Evolutionary conservation across 129 eudicot genomes (phyloP).

Genomic region (Centella asiatica): DNA sequence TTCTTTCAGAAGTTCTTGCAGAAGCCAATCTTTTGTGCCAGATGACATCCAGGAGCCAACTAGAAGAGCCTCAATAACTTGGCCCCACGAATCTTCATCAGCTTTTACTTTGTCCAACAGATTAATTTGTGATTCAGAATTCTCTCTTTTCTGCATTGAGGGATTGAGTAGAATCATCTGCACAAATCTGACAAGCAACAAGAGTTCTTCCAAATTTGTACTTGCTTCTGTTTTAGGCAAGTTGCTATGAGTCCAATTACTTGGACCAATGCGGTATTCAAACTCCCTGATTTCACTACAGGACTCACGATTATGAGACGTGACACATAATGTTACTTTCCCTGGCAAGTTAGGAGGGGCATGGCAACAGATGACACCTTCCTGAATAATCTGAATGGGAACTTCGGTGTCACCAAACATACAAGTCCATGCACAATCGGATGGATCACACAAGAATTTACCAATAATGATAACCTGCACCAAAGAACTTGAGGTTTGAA

Average conservation of each 20-base stretch:
- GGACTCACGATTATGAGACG: conserved; percentile 74
- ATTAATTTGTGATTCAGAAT: conserved; percentile 22
- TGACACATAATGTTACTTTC: conserved; percentile 61
- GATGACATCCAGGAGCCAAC: conserved; percentile 52
- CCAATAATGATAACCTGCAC: conserved; percentile 82
- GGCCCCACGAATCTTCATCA: conserved; percentile 64
- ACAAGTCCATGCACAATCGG: conserved; percentile 57
- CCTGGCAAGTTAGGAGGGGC: conserved; percentile 74
- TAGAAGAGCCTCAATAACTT: conserved; percentile 54
- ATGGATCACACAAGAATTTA: conserved; percentile 50
- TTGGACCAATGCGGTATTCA: conserved; percentile 56
- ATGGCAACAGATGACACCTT: conserved; percentile 75
- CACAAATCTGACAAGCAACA: conserved; percentile 68
- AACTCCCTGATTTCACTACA: conserved; percentile 91
- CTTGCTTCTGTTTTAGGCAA: conserved; percentile 30
- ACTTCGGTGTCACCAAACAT: conserved; percentile 95
- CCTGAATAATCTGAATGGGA: conserved; percentile 69
- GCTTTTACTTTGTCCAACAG: conserved; percentile 30
- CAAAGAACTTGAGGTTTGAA: conserved; percentile 13
- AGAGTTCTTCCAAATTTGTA: conserved; percentile 55
- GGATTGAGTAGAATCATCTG: conserved; percentile 50
- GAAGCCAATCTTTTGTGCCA: conserved; percentile 58
- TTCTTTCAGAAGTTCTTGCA: conserved; percentile 78
- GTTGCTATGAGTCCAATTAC: conserved; percentile 14
- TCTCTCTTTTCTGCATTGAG: conserved; percentile 25